Base-by-base conservation (phyloP, 495 filamentous ascomycete genomes). In the Xylaria palmicola region DNA sequence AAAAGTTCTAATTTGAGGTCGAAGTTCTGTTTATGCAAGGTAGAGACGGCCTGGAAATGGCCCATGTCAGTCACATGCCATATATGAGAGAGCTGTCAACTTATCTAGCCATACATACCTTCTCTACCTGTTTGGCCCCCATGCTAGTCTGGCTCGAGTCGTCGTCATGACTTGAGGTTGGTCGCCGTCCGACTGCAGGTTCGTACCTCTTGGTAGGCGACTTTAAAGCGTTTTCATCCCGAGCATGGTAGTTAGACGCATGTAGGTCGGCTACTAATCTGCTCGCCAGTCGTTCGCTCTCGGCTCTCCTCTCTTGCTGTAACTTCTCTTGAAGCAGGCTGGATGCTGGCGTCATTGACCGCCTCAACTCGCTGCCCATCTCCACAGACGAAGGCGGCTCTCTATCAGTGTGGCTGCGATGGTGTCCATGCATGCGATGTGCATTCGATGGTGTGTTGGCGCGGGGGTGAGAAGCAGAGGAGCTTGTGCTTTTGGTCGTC, bases 11-110 rank as follows among this genome's bases (percentile, higher is more conserved):
- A 78, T 72, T 96, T 96, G 58, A 97, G 78, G 68, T 93, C 90
- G 68, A 96, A 97, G 65, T 96, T 94, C 68, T 93, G 84, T 67
- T 95, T 95, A 68, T 88, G 87, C 45, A 96, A 75, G 48, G 84
- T 90, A 19, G 75, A 81, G 37, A 80, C 55, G 40, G 75, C 78
- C 66, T 75, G 37, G 20, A 6, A 22, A 29, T 54, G 27, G 9
- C 50, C 37, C 50, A 59, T 53, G 64, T 68, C 56, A 44, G 49
- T 15, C 24, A 37, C 40, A 19, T 27, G 30, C 26, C 4, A 2
- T 57, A 12, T 41, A 20, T 13, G 24, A 9, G 12, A 39, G 17
- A n/a, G 44, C 1, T 17, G 7, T 20, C 2, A 7, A 43, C 30
- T 48, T 48, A 60, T 19, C 27, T 12, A 37, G 39, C 27, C 29